Percentiles rank a stretch among this genome's conserved stretches.
Conservation (phyloP, 176 grass and related monocot genomes). For the Eleusine indica region DNA sequence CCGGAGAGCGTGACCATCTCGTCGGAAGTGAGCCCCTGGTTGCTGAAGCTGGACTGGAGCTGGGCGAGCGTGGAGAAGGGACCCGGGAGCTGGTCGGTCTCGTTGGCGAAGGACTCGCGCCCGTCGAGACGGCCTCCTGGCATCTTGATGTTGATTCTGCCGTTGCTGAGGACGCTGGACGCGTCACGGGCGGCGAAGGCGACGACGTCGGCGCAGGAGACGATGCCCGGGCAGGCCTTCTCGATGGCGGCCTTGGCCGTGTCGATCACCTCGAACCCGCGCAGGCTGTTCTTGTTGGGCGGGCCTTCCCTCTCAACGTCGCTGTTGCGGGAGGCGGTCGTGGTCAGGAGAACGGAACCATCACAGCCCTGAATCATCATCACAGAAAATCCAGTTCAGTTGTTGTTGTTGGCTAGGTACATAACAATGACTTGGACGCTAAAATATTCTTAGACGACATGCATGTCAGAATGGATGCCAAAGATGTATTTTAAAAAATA, state of each 20-base stretch:
- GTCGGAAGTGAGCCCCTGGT: conserved; percentile 29
- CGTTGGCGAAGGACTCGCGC: conserved; percentile 16
- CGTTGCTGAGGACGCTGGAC: conserved; percentile 19
- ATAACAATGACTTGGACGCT: no score
- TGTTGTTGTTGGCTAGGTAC: no score
- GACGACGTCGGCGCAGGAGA: conserved; percentile 56
- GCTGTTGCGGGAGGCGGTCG: conserved; percentile 4
- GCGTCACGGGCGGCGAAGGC: conserved; percentile 57
- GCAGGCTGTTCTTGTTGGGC: conserved; percentile 26
- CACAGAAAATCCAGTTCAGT: no score
- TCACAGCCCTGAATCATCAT: conserved; percentile 44
- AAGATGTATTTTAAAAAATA: no score
- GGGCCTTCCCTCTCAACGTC: conserved; percentile 31
- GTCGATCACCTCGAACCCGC: conserved; percentile 44
- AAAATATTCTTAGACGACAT: no score
- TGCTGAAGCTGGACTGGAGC: conserved; percentile 24
- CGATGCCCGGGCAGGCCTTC: conserved; percentile 17
- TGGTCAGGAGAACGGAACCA: conserved; percentile 55
- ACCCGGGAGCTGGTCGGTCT: conserved; percentile 32
- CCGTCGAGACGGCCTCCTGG: conserved; percentile 56
- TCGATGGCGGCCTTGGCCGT: conserved; percentile 32
- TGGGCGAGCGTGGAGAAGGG: neutral
- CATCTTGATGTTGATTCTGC: conserved; percentile 10
- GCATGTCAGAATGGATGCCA: neutral
- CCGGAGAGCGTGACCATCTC: conserved; percentile 49